phyloP scores from a whole-genome alignment of 2,329 filamentous ascomycete species.

The Fusarium beomiforme region DNA sequence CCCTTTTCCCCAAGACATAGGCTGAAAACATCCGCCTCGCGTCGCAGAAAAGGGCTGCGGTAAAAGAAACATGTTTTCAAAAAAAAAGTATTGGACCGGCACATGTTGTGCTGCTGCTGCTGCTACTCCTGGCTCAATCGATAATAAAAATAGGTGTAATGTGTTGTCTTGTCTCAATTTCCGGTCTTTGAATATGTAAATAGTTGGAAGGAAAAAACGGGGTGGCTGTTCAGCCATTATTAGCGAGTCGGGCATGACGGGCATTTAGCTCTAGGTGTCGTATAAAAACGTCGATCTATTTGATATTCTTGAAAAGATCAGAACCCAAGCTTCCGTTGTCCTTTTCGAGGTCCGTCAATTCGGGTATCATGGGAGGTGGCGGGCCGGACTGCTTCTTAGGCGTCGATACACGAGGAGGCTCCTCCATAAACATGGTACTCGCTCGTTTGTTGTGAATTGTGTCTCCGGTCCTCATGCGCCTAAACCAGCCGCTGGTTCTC shows the following conservation, averaged over 20 bases:
- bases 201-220: slow-evolving; percentile 31
- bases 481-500: slow-evolving; percentile 69
- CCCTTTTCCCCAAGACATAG: slow-evolving; percentile 21
- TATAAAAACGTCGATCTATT: slow-evolving; percentile 49
- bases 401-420: slow-evolving; percentile 43
- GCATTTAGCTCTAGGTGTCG: slow-evolving; percentile 4
- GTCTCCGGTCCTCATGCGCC: slow-evolving; percentile 58
- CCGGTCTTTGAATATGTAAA: slow-evolving; percentile 39
- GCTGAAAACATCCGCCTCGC: slow-evolving; percentile 23
- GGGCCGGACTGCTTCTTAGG: slow-evolving; percentile 56
- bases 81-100: slow-evolving; percentile 27
- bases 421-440: slow-evolving; percentile 54
- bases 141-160: slow-evolving; percentile 30
- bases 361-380: slow-evolving; percentile 70
- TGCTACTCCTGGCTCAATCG: slow-evolving; percentile 41
- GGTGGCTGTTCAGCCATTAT: slow-evolving; percentile 27
- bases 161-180: slow-evolving; percentile 34
- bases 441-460: slow-evolving; percentile 50
- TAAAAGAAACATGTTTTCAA: slow-evolving; percentile 29
- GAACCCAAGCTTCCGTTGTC: slow-evolving; percentile 58
- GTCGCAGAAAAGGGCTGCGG: slow-evolving; percentile 16
- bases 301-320: slow-evolving; percentile 69
- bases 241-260: slow-evolving; percentile 1
- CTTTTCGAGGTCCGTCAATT: slow-evolving; percentile 63
- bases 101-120: slow-evolving; percentile 37